Conservation (phyloP, 352 stramenopile genomes). For the Pythium sp. region DNA sequence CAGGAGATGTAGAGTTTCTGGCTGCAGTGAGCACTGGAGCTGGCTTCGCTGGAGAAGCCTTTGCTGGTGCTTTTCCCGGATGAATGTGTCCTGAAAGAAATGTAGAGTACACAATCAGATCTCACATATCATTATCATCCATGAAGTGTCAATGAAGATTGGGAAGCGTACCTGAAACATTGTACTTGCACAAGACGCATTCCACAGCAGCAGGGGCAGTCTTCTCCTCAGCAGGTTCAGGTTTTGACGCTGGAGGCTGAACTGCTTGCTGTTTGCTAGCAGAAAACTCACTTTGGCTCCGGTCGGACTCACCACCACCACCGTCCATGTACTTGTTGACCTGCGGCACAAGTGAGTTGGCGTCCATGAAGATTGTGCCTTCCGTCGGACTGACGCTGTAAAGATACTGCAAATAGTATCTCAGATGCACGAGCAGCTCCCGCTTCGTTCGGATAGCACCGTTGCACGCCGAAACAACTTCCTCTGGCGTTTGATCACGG, state of each 20-base stretch:
- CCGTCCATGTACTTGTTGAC: conserved; percentile 39
- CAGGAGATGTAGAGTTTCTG: neutral
- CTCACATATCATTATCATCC: neutral
- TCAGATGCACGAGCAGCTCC: conserved; percentile 50
- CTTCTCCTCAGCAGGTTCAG: conserved; percentile 15
- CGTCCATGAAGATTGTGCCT: conserved; percentile 57
- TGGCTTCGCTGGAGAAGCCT: conserved; percentile 20
- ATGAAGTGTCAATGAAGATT: neutral
- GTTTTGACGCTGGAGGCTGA: neutral
- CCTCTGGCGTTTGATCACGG: conserved; percentile 21
- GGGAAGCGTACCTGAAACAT: conserved; percentile 48
- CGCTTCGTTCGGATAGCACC: conserved; percentile 50
- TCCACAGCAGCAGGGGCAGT: conserved; percentile 13
- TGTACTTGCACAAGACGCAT: conserved; percentile 81
- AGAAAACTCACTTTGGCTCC: conserved; percentile 20
- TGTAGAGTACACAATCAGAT: neutral
- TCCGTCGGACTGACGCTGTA: conserved; percentile 70
- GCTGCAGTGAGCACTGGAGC: neutral
- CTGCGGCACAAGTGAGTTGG: conserved; percentile 39
- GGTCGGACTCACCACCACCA: conserved; percentile 11
- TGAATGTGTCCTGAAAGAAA: conserved; percentile 58
- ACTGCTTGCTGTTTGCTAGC: conserved; percentile 23
- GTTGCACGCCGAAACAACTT: conserved; percentile 41
- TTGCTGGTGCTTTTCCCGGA: conserved; percentile 31
- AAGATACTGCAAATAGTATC: conserved; percentile 77